Conservation (phyloP, 495 filamentous ascomycete species). For the Podospora pseudoanserina region DNA sequence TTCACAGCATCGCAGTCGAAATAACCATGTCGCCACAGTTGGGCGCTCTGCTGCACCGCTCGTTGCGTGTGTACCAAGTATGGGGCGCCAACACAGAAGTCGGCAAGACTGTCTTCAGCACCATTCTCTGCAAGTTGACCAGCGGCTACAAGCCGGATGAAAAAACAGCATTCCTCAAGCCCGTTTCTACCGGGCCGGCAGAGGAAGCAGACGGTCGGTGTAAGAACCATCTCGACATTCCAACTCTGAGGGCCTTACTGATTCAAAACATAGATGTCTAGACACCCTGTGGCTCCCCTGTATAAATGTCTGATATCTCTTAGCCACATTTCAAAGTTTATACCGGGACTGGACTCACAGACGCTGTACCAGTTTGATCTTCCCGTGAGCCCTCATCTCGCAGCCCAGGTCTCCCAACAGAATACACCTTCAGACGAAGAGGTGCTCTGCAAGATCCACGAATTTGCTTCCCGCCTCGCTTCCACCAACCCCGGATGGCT, state of each 20-base stretch:
- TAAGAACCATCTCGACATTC: constrained; percentile 11
- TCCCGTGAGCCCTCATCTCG: constrained; percentile 71
- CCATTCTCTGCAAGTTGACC: constrained; percentile 62
- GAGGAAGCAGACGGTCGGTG: constrained; percentile 67
- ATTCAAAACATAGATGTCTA: constrained; percentile 7
- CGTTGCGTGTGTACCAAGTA: constrained; percentile 61
- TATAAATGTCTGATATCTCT: constrained; percentile 2
- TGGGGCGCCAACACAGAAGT: constrained; percentile 80
- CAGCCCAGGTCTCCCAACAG: constrained; percentile 41
- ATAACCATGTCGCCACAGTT: constrained; percentile 20
- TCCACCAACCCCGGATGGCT: constrained; percentile 41
- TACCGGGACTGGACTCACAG: constrained; percentile 40
- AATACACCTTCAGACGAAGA: constrained; percentile 47
- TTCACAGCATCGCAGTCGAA: not conserved
- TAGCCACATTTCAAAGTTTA: constrained; percentile 57
- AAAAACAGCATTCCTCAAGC: constrained; percentile 64
- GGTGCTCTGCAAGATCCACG: constrained; percentile 46
- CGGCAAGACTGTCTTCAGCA: constrained; percentile 73
- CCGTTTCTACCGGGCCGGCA: constrained; percentile 66
- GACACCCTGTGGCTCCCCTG: not conserved
- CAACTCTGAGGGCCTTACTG: not conserved
- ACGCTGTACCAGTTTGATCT: constrained; percentile 68
- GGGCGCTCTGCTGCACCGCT: constrained; percentile 55
- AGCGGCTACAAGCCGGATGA: constrained; percentile 39
- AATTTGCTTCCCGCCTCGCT: constrained; percentile 42